Evolutionary conservation across 164 flowering plant genomes (phyloP), one percentile per base, ranked within the genome.

Genomic region (Santalum album): DNA sequence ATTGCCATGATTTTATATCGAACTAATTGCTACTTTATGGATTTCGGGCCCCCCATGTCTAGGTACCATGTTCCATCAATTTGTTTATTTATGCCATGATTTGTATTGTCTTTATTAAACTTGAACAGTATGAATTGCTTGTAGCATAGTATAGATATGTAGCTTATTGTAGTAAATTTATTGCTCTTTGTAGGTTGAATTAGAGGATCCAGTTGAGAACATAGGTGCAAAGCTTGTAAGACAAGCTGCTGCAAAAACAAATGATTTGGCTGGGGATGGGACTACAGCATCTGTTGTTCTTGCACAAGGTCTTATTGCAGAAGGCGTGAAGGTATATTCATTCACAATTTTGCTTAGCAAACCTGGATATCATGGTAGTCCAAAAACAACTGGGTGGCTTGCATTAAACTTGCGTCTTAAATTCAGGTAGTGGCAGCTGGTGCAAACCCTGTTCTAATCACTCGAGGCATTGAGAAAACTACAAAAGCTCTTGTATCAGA

Each of bases 281-380:
- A 94, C 99, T 5, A 94, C 99, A 12, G 90, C 99, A n/a, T 94
- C 99, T 25, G 99, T 94, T 65, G 97, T 94, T 60, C 96, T 94
- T 56, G 99, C 99, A 12, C 99, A 94, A 58, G 99, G 99, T 35
- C 80, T 89, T 20, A 89, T 94, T 54, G 78, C 96, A 2, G 99
- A 89, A 67, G 97, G 97, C 67, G 96, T 94, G 40, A 89, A 94
- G 97, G 95, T 88, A 48, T 45, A 84, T 3, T 38, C 22, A 38
- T 10, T 10, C 1, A 25, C 51, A 11, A 22, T 50, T 45, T 26
- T 58, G 6, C 22, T 29, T 19, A 29, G 9, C 0, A 12, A 22
- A 14, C 1, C 2, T 47, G n/a, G 2, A 20, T 1, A 26, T 6
- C 5, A 46, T 32, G 1, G 12, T 29, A 51, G 16, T 52, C 34